Base-by-base conservation (phyloP, 306 rosid species). In the Quercus robur region DNA sequence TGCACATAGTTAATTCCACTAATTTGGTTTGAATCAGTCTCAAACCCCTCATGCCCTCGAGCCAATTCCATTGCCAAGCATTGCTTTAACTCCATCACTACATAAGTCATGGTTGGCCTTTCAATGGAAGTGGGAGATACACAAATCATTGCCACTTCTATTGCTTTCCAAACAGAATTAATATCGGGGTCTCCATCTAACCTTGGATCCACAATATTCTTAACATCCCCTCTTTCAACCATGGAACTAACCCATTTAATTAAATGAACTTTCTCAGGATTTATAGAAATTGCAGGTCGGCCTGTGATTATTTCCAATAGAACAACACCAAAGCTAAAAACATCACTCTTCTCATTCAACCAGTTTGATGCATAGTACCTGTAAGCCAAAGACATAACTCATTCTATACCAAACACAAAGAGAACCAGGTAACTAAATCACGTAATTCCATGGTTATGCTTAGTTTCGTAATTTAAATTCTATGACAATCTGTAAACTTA, bases 271-370 rank as follows among this genome's bases (percentile, higher is more conserved):
- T 56, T 86, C 3, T 82, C 88, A 6, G 75, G 72, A 0, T 8
- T 15, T 73, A 41, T 83, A 6, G 21, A 0, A 31, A 85, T 79
- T 6, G 76, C 88, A 18, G 76, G 81, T 20, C 75, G 63, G 12
- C 92, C 55, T 28, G 92, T 90, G 77, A 87, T 79, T 13, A 88
- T 84, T 66, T 90, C 84, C 35, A 88, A 82, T 19, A 87, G 63
- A 20, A 87, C 87, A 14, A 90, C 87, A 66, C 93, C 90, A 56
- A 87, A 90, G 83, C 91, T 88, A 72, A 75, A 89, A 14, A 87
- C 89, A 75, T 90, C 92, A 58, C 91, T 88, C 77, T 88, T 87
- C 80, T 85, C 87, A 5, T 79, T 85, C 55, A 93, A 78, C 73
- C 78, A 78, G 75, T 75, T 85, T 41, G 90, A 56, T 70, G 9